phyloP scores from a whole-genome alignment of 805 yeast species.

The Suhomyces kilbournensis region DNA sequence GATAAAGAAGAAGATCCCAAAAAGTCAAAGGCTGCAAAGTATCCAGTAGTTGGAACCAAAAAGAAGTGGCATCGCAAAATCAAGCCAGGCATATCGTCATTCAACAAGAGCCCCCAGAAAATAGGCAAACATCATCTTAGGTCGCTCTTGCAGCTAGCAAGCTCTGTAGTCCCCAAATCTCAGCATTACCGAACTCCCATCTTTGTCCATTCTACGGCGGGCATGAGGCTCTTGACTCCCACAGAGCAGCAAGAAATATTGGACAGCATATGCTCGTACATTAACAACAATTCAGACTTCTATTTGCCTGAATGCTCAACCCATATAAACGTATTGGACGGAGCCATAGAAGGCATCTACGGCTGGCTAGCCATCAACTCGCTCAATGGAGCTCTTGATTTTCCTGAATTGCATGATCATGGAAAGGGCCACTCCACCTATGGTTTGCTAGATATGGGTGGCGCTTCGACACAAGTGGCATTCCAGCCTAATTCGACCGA shows the following conservation, averaged over 20 bases:
- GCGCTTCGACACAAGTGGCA: constrained; percentile 63
- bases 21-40: background rate
- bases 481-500: constrained; percentile 55
- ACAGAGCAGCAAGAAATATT: constrained; percentile 47
- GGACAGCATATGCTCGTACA: constrained; percentile 47
- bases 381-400: constrained; percentile 44
- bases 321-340: constrained; percentile 60
- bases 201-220: constrained; percentile 69
- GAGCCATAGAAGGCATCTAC: constrained; percentile 63
- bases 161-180: constrained; percentile 53
- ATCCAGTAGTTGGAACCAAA: constrained; percentile 33
- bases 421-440: constrained; percentile 48
- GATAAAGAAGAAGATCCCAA: constrained; percentile 1
- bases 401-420: constrained; percentile 35
- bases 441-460: constrained; percentile 63
- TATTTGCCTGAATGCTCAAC: constrained; percentile 59
- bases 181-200: constrained; percentile 65
- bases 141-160: constrained; percentile 46
- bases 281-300: constrained; percentile 46
- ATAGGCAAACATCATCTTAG: constrained; percentile 53
- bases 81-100: constrained; percentile 57
- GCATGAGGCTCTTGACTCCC: constrained; percentile 58
- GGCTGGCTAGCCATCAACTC: constrained; percentile 68
- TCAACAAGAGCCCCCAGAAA: constrained; percentile 45
- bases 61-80: constrained; percentile 50